Percentiles rank a stretch among this genome's conserved stretches.
Conservation (phyloP, 139 green algal genomes). For the Chlorella sorokiniana region DNA sequence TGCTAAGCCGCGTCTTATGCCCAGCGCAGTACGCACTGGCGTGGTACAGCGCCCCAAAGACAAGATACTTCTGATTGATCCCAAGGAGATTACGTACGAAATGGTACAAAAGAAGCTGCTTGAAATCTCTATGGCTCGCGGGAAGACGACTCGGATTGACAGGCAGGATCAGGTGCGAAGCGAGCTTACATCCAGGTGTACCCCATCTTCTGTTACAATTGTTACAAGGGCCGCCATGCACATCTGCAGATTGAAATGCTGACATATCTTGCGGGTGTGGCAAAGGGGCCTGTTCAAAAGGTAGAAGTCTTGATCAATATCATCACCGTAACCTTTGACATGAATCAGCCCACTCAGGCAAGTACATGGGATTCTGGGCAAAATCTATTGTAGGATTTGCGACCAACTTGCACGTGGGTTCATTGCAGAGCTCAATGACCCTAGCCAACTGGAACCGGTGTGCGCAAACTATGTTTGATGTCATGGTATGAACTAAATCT, state of each 20-base stretch:
- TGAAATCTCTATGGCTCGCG: constrained; percentile 86
- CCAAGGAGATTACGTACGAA: constrained; percentile 94
- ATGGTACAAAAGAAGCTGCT: constrained; percentile 94
- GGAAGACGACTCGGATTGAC: constrained; percentile 86
- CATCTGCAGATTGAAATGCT: constrained; percentile 87
- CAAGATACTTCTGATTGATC: constrained; percentile 87
- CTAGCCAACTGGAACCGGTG: constrained; percentile 83
- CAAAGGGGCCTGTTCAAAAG: constrained; percentile 83
- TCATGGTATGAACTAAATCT: constrained; percentile 37
- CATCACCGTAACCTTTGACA: constrained; percentile 94
- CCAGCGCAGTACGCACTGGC: constrained; percentile 37
- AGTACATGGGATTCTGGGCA: no score
- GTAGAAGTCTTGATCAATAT: constrained; percentile 79
- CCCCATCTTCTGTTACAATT: not conserved
- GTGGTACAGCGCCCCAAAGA: constrained; percentile 68
- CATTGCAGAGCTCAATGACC: constrained; percentile 69
- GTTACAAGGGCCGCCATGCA: no score
- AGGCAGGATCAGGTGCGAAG: constrained; percentile 80
- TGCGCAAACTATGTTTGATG: constrained; percentile 66
- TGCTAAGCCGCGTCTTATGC: not conserved
- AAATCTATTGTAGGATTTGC: not conserved
- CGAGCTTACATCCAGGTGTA: not conserved
- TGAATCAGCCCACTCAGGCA: constrained; percentile 78
- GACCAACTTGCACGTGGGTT: not conserved
- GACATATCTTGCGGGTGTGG: constrained; percentile 82